Evolutionary conservation across 768 basidiomycete species (phyloP).

Genomic region (Collybia sordida): DNA sequence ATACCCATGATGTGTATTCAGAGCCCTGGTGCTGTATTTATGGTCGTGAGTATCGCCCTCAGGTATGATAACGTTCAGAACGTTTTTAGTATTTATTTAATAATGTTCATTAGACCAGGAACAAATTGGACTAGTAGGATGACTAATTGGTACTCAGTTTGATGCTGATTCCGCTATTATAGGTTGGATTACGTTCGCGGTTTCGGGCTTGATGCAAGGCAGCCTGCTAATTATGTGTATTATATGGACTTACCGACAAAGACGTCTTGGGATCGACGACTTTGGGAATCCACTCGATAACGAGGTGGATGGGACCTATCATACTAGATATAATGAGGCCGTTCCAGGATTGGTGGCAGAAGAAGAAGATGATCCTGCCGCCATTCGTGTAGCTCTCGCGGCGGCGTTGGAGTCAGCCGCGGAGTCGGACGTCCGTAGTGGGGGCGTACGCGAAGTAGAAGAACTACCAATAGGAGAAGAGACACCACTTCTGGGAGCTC

Average conservation of each 20-base stretch:
- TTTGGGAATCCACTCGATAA: slow-evolving; percentile 63
- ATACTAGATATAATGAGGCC: slow-evolving; percentile 3
- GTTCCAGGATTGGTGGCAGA: slow-evolving; percentile 22
- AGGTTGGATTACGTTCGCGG: slow-evolving; percentile 83
- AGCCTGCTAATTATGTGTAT: slow-evolving; percentile 83
- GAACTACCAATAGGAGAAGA: slow-evolving; percentile 12
- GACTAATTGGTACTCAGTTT: background rate
- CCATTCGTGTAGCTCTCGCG: slow-evolving; percentile 18
- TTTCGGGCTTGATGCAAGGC: slow-evolving; percentile 84
- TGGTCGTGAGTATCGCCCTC: slow-evolving; percentile 80
- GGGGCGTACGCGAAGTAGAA: background rate
- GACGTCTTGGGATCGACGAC: slow-evolving; percentile 76
- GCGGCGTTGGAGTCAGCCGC: slow-evolving; percentile 21
- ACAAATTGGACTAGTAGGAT: slow-evolving; percentile 82
- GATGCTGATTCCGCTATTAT: background rate
- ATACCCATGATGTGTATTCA: slow-evolving; percentile 97
- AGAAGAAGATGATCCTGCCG: slow-evolving; percentile 21
- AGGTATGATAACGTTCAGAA: slow-evolving; percentile 34
- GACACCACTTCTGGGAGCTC: slow-evolving; percentile 16
- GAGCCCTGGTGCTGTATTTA: slow-evolving; percentile 84
- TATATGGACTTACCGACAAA: slow-evolving; percentile 80
- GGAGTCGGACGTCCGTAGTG: slow-evolving; percentile 20
- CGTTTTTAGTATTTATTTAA: too few relatives aligned
- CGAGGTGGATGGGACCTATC: background rate
- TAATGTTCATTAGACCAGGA: slow-evolving; percentile 48